These are phyloP conservation scores for Bjerkandera adusta DNA, from an alignment of 1,284 basidiomycete species.

Conservation along the genomic window DNA sequence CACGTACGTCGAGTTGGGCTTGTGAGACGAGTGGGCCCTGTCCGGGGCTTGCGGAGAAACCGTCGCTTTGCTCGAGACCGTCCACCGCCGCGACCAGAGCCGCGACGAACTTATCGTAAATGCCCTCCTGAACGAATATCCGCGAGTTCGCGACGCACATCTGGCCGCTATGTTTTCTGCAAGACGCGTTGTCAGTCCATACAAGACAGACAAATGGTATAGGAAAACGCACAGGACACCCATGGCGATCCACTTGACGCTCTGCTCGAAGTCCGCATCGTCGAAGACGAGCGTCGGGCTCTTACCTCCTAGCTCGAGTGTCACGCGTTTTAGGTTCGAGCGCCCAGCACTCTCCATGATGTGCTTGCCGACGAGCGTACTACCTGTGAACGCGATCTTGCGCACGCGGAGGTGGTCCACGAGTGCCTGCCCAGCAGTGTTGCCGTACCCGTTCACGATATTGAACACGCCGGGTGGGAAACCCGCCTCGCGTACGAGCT, in stretches of 20 bases:
- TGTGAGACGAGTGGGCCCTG: constrained; percentile 89
- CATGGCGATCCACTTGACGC: constrained; percentile 78
- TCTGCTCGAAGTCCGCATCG: constrained; percentile 74
- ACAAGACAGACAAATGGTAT: constrained; percentile 22
- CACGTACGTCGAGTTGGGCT: constrained; percentile 56
- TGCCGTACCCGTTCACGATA: constrained; percentile 64
- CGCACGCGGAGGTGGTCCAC: constrained; percentile 62
- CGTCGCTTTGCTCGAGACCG: constrained; percentile 71
- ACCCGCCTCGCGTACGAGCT: constrained; percentile 51
- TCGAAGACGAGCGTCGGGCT: constrained; percentile 78
- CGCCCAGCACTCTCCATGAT: constrained; percentile 84
- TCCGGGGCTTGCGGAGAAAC: constrained; percentile 67
- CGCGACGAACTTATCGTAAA: constrained; percentile 77
- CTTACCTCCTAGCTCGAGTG: constrained; percentile 93
- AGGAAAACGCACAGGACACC: constrained; percentile 65
- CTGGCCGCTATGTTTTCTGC: constrained; percentile 79
- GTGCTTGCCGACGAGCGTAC: constrained; percentile 79
- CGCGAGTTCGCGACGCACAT: constrained; percentile 84
- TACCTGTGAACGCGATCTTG: constrained; percentile 79
- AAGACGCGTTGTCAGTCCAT: not conserved
- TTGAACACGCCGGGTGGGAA: constrained; percentile 75
- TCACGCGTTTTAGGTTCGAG: constrained; percentile 86
- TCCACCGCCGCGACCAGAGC: constrained; percentile 58
- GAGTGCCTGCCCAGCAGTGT: constrained; percentile 65
- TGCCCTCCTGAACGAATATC: constrained; percentile 80